phyloP scores from a whole-genome alignment of 2,329 filamentous ascomycete genomes.

The Cladosporium austrohemisphaericum region DNA sequence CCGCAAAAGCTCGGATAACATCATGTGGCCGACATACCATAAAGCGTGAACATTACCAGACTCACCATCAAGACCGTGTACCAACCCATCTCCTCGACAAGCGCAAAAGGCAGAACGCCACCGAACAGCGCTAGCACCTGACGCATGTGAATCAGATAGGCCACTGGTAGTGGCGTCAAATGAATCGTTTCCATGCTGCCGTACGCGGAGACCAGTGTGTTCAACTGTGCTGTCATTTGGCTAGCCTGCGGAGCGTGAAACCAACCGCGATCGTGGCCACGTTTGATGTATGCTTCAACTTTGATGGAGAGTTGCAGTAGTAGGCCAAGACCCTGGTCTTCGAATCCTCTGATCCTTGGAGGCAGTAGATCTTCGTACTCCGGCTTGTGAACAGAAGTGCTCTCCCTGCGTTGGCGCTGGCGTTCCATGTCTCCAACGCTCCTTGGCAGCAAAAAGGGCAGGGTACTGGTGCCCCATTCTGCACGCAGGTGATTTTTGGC shows the following conservation, averaged over 20 bases:
- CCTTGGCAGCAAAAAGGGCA: constrained; percentile 24
- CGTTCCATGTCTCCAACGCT: constrained; percentile 22
- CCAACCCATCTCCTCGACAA: constrained; percentile 61
- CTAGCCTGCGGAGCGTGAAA: constrained; percentile 58
- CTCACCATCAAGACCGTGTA: constrained; percentile 58
- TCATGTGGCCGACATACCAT: constrained; percentile 60
- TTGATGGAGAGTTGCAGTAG: constrained; percentile 60
- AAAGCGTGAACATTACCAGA: constrained; percentile 61
- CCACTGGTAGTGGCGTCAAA: constrained; percentile 61
- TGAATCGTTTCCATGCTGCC: constrained; percentile 64
- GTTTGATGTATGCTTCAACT: constrained; percentile 58
- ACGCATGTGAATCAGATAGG: constrained; percentile 62
- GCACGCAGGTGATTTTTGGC: constrained; percentile 62
- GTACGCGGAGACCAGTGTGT: constrained; percentile 55
- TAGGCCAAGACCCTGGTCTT: constrained; percentile 57
- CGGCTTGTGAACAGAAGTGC: constrained; percentile 29
- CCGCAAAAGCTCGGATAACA: constrained; percentile 33
- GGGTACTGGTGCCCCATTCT: constrained; percentile 54
- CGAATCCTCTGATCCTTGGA: constrained; percentile 38
- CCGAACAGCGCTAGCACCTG: constrained; percentile 62
- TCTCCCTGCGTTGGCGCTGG: constrained; percentile 25
- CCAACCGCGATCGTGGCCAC: constrained; percentile 54
- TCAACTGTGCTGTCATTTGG: constrained; percentile 57
- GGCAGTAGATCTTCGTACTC: constrained; percentile 36
- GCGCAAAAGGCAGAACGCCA: constrained; percentile 59